A percentile compares a stretch with the other conserved stretches of the same genome.
These are phyloP conservation scores for Entomortierella parvispora DNA, from an alignment of 192 early-diverging fungal genomes.

Conservation along the genomic window DNA sequence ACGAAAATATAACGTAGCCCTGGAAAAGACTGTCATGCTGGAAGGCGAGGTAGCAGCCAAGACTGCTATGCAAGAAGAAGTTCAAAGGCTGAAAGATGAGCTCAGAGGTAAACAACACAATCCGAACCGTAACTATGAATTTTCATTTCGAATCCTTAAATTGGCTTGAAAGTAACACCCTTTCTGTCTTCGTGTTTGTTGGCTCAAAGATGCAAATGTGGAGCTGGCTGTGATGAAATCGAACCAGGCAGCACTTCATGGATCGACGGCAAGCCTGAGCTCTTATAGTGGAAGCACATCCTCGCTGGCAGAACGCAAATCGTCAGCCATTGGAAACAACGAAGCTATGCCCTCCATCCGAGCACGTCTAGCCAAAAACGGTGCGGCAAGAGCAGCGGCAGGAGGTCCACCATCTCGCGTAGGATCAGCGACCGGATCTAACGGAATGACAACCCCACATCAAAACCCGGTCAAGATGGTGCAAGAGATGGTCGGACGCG, in stretches of 20 bases:
- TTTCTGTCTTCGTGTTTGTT: background rate
- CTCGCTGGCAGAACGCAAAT: constrained; percentile 25
- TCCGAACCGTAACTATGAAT: no score
- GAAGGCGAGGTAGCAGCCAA: constrained; percentile 75
- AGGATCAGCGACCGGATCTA: background rate
- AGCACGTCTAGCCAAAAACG: constrained; percentile 37
- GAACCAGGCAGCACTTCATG: constrained; percentile 44
- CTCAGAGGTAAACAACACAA: constrained; percentile 59
- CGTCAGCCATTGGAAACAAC: constrained; percentile 21
- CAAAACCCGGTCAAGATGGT: constrained; percentile 77
- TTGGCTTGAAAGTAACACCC: no score
- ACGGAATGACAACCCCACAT: constrained; percentile 16
- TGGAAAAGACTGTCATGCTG: constrained; percentile 74
- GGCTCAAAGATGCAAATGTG: constrained; percentile 55
- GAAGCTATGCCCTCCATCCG: constrained; percentile 52
- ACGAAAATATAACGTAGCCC: constrained; percentile 73
- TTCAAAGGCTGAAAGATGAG: constrained; percentile 83
- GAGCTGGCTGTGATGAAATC: constrained; percentile 64
- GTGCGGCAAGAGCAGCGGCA: background rate
- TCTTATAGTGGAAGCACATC: constrained; percentile 29
- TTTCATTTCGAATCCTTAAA: no score
- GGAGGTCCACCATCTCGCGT: background rate
- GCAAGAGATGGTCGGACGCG: constrained; percentile 80
- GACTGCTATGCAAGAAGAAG: constrained; percentile 74
- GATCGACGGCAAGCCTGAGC: constrained; percentile 30